Conservation (phyloP, 371 early-diverging fungal genomes). For the Cokeromyces recurvatus region DNA sequence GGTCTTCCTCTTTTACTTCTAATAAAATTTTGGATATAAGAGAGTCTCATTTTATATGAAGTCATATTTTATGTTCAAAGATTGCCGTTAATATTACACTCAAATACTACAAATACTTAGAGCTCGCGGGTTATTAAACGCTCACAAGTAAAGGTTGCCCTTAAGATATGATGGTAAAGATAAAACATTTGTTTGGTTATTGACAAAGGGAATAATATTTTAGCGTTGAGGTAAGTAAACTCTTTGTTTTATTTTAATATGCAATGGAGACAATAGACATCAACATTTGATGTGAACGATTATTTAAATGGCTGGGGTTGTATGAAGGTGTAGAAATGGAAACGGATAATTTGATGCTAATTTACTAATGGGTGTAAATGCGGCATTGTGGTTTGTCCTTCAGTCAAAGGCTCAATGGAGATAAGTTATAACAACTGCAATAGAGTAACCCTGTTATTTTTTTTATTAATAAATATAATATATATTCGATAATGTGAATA, state of each 20-base stretch:
- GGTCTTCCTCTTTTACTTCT: neutral
- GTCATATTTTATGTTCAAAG: too few relatives aligned
- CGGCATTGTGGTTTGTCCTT: constrained; percentile 9
- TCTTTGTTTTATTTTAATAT: constrained; percentile 2
- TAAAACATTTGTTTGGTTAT: constrained; percentile 5
- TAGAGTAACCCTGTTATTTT: constrained; percentile 7
- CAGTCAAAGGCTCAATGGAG: constrained; percentile 5
- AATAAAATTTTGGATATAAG: neutral
- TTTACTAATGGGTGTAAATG: constrained; percentile 7
- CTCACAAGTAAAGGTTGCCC: constrained; percentile 1
- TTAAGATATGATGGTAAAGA: constrained; percentile 4
- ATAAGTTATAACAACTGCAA: constrained; percentile 4
- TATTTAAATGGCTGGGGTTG: constrained; percentile 3
- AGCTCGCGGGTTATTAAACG: constrained; percentile 5
- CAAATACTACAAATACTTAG: constrained; percentile 1
- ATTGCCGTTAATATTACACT: too few relatives aligned
- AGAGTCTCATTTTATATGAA: neutral
- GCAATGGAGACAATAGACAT: constrained; percentile 4
- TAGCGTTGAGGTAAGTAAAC: constrained; percentile 2
- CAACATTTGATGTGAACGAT: constrained; percentile 2
- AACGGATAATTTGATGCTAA: constrained; percentile 4
- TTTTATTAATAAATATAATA: constrained; percentile 6
- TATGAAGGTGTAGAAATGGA: constrained; percentile 2
- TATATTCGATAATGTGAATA: constrained; percentile 9
- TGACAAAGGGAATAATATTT: constrained; percentile 6